These are phyloP conservation scores for Flaveria trinervia DNA, from an alignment of 129 eudicot genomes.

Conservation along the genomic window DNA sequence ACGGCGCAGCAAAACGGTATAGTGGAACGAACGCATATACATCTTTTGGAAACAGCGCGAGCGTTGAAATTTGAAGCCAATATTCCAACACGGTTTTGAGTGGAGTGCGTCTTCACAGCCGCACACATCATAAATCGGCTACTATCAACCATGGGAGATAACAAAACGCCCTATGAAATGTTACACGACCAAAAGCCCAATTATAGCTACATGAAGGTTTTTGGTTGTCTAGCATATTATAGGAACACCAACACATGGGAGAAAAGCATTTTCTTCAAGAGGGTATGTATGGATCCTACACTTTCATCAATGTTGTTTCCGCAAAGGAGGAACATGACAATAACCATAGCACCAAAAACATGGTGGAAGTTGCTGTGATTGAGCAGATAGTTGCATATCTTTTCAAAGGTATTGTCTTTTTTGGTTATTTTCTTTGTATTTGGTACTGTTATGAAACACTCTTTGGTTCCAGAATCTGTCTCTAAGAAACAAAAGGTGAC, in stretches of 20 bases:
- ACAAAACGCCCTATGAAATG: too few species aligned
- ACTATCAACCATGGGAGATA: too few species aligned
- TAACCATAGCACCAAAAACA: slow-evolving; percentile 39
- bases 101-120: too few species aligned
- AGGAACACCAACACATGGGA: not conserved
- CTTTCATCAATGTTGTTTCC: slow-evolving; percentile 49
- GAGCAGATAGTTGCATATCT: slow-evolving; percentile 38
- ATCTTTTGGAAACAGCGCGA: too few species aligned
- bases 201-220: too few species aligned
- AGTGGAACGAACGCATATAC: too few species aligned
- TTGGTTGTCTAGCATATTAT: too few species aligned
- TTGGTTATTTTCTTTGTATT: slow-evolving; percentile 14
- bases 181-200: too few species aligned
- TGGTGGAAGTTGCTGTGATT: slow-evolving; percentile 52
- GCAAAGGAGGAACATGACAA: slow-evolving; percentile 49
- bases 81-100: too few species aligned
- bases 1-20: too few species aligned
- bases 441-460: not conserved
- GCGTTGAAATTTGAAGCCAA: too few species aligned
- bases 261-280: slow-evolving; percentile 38
- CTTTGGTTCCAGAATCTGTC: slow-evolving; percentile 28
- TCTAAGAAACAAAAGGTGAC: slow-evolving; percentile 33
- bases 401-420: slow-evolving; percentile 38
- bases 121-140: too few species aligned
- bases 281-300: slow-evolving; percentile 50